Evolutionary conservation across 2,329 filamentous ascomycete genomes (phyloP).

Genomic region (Fusarium piperis): DNA sequence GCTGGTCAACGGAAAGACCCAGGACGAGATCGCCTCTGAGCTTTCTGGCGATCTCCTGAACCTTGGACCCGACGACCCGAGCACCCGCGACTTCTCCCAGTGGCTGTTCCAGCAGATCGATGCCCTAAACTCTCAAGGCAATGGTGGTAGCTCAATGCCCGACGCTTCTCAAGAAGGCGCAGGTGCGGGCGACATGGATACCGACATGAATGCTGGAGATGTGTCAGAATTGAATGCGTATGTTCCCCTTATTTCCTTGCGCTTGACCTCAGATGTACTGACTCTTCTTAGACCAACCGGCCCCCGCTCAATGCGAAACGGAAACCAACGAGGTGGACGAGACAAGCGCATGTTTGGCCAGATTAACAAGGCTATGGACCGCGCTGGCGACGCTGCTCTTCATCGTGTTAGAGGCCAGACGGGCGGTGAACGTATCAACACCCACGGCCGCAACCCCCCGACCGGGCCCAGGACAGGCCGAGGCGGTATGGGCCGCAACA

Average conservation of each 20-base stretch:
- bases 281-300: slow-evolving; percentile 80
- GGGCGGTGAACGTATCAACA: slow-evolving; percentile 83
- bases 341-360: slow-evolving; percentile 88
- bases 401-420: slow-evolving; percentile 80
- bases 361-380: slow-evolving; percentile 83
- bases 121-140: slow-evolving; percentile 69
- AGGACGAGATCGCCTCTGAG: slow-evolving; percentile 88
- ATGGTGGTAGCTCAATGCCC: slow-evolving; percentile 54
- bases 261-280: slow-evolving; percentile 46
- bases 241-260: slow-evolving; percentile 44
- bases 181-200: slow-evolving; percentile 65
- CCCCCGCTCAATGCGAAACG: slow-evolving; percentile 91
- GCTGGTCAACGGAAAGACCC: slow-evolving; percentile 94
- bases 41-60: slow-evolving; percentile 87
- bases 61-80: slow-evolving; percentile 83
- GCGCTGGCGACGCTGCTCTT: slow-evolving; percentile 76
- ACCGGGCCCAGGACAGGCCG: slow-evolving; percentile 73
- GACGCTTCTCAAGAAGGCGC: slow-evolving; percentile 49
- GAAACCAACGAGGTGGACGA: slow-evolving; percentile 66
- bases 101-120: slow-evolving; percentile 96
- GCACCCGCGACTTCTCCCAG: slow-evolving; percentile 82
- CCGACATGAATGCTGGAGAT: slow-evolving; percentile 74
- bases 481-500: slow-evolving; percentile 59
- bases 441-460: slow-evolving; percentile 75
- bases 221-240: slow-evolving; percentile 67